Evolutionary conservation across 208 protist genomes (phyloP).

Genomic region (Trypanosoma melophagium): DNA sequence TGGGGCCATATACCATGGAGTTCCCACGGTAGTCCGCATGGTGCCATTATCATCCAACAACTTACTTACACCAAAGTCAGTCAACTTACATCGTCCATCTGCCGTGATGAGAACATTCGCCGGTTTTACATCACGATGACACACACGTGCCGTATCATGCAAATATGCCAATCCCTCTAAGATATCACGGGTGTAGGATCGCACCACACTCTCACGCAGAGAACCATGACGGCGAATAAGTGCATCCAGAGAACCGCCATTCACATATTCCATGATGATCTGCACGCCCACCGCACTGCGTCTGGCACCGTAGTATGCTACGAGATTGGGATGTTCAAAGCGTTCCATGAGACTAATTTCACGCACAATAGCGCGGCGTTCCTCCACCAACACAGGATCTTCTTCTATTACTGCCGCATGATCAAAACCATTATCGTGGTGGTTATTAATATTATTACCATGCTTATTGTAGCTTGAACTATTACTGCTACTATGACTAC

Average conservation of each 20-base stretch:
- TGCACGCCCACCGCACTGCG: conserved; percentile 67
- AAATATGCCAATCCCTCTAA: conserved; percentile 80
- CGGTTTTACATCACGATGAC: conserved; percentile 91
- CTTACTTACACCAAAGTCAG: conserved; percentile 88
- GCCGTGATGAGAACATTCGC: conserved; percentile 89
- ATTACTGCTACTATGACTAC: not conserved
- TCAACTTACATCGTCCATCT: conserved; percentile 82
- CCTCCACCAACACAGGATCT: conserved; percentile 10
- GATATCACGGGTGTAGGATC: conserved; percentile 73
- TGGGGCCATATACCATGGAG: conserved; percentile 92
- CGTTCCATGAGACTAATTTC: conserved; percentile 80
- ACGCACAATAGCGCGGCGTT: conserved; percentile 53
- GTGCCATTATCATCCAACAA: conserved; percentile 37
- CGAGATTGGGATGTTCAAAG: conserved; percentile 68
- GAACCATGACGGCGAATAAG: conserved; percentile 54
- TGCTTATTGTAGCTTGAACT: not conserved
- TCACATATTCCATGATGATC: conserved; percentile 90
- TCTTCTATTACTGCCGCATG: conserved; percentile 9
- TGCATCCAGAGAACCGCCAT: conserved; percentile 79
- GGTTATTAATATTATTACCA: conserved; percentile 2
- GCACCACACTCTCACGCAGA: conserved; percentile 74
- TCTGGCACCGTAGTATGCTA: conserved; percentile 80
- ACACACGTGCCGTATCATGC: conserved; percentile 76
- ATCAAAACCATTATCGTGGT: not conserved
- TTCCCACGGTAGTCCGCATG: conserved; percentile 84